phyloP scores from a whole-genome alignment of 2,329 filamentous ascomycete species.

The Trichoderma afroharzianum region DNA sequence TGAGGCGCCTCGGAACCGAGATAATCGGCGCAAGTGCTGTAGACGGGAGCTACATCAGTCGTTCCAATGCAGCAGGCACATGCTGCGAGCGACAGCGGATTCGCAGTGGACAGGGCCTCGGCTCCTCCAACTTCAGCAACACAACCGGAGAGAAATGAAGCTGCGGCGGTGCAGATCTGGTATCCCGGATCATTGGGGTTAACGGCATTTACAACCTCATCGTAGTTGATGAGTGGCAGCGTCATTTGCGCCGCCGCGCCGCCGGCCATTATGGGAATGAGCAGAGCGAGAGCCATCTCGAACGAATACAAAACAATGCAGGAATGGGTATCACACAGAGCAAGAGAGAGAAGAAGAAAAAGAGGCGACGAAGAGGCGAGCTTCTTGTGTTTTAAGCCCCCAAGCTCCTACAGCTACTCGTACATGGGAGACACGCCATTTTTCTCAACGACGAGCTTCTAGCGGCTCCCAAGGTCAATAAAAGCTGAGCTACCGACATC shows the following conservation, averaged over 20 bases:
- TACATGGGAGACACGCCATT: neutral
- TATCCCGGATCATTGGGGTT: constrained; percentile 26
- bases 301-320: neutral
- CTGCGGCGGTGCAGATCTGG: constrained; percentile 24
- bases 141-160: constrained; percentile 24
- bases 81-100: constrained; percentile 22
- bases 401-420: neutral
- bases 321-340: neutral
- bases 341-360: neutral
- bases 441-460: neutral
- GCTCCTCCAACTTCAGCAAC: constrained; percentile 25
- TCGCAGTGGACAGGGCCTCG: constrained; percentile 24
- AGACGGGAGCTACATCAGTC: constrained; percentile 25
- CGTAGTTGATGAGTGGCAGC: constrained; percentile 21
- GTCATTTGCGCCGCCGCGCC: constrained; percentile 28
- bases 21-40: constrained; percentile 30
- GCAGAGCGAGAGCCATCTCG: constrained; percentile 1
- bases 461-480: neutral
- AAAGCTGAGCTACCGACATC: neutral
- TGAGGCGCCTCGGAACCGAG: constrained; percentile 24
- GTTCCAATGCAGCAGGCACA: constrained; percentile 30
- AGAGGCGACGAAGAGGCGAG: neutral
- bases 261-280: constrained; percentile 22
- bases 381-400: neutral
- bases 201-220: constrained; percentile 25